phyloP scores from a whole-genome alignment of 495 filamentous ascomycete genomes.

The Lasiosphaeria miniovina region DNA sequence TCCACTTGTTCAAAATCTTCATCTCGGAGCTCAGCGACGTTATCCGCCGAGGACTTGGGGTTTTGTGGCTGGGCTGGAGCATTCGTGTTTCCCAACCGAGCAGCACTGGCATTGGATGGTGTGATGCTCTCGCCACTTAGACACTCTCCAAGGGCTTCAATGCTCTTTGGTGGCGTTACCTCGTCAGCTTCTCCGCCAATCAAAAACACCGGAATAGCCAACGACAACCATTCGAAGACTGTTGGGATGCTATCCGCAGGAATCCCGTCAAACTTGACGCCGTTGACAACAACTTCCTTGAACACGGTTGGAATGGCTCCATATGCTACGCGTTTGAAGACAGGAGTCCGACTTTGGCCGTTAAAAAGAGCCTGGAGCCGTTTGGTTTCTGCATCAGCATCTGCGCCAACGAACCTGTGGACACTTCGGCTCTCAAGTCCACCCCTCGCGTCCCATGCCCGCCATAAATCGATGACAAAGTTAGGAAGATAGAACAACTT shows the following conservation, averaged over 20 bases:
- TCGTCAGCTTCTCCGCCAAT: constrained; percentile 74
- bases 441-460: constrained; percentile 77
- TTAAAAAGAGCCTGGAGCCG: constrained; percentile 82
- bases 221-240: constrained; percentile 65
- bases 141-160: constrained; percentile 58
- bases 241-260: constrained; percentile 66
- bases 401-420: constrained; percentile 68
- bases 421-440: constrained; percentile 77
- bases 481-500: constrained; percentile 64
- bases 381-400: constrained; percentile 71
- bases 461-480: constrained; percentile 71
- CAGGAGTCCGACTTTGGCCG: constrained; percentile 71
- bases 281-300: too few relatives aligned
- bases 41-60: constrained; percentile 16
- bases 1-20: constrained; percentile 30
- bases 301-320: constrained; percentile 54
- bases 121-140: constrained; percentile 21
- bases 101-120: constrained; percentile 1
- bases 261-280: constrained; percentile 26
- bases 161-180: constrained; percentile 66
- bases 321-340: constrained; percentile 81
- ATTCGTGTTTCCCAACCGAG: too few relatives aligned
- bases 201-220: constrained; percentile 71
- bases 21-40: constrained; percentile 34
- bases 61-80: too few relatives aligned